phyloP scores from a whole-genome alignment of 2,329 filamentous ascomycete genomes.

The Fusarium mangiferae region DNA sequence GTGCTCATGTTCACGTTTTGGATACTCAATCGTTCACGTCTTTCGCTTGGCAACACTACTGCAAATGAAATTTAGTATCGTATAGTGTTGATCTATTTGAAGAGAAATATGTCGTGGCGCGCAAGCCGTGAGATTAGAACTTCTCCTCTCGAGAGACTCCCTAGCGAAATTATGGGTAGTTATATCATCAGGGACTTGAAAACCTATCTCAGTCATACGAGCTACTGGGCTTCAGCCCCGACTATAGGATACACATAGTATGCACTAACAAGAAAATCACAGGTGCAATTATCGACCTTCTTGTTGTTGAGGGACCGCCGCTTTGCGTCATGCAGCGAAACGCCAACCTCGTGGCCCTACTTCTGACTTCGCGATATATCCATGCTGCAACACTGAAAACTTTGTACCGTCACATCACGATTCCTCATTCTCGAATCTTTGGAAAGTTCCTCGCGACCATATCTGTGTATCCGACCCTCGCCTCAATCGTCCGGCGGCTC shows the following conservation, averaged over 20 bases:
- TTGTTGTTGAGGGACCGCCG: slow-evolving; percentile 76
- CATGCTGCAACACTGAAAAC: slow-evolving; percentile 78
- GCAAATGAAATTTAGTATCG: too few relatives aligned
- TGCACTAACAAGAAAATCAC: slow-evolving; percentile 33
- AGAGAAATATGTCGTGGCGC: too few relatives aligned
- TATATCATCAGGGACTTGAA: too few relatives aligned
- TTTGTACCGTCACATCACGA: slow-evolving; percentile 81
- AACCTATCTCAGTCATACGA: too few relatives aligned
- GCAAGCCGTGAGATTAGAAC: slow-evolving; percentile 53
- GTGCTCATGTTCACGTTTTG: too few relatives aligned
- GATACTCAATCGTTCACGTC: too few relatives aligned
- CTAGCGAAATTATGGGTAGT: slow-evolving; percentile 74
- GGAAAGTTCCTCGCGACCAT: slow-evolving; percentile 81
- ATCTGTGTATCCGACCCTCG: slow-evolving; percentile 72
- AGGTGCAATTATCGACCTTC: slow-evolving; percentile 79
- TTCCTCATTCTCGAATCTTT: slow-evolving; percentile 85
- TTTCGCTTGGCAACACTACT: too few relatives aligned
- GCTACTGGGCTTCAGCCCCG: too few relatives aligned
- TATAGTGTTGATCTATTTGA: too few relatives aligned
- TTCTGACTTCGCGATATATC: slow-evolving; percentile 77
- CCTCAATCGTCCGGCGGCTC: slow-evolving; percentile 79
- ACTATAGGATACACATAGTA: too few relatives aligned
- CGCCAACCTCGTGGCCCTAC: slow-evolving; percentile 78
- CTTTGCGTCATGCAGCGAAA: slow-evolving; percentile 81
- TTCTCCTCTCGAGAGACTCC: slow-evolving; percentile 73